Evolutionary conservation across 31 red algal species (phyloP).

Genomic region (Porphyra umbilicalis): DNA sequence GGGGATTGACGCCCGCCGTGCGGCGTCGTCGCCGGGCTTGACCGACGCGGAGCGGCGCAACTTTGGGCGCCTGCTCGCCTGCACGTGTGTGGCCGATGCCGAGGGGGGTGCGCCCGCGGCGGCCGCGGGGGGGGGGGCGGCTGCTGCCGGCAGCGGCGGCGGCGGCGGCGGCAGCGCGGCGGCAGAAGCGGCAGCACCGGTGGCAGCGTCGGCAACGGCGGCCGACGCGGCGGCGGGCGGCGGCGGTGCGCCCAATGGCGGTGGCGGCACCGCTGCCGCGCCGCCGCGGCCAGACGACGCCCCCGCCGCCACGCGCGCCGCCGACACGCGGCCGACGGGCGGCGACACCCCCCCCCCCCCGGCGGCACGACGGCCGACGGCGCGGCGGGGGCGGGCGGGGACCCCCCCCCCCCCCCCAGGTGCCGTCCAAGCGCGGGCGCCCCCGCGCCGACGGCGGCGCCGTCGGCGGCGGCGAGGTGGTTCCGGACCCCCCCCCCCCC

Average conservation of each 20-base stretch:
- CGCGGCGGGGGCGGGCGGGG: not conserved
- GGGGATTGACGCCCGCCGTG: not conserved
- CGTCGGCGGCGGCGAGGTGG: not conserved
- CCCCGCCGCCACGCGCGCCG: not conserved
- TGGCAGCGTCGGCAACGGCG: not conserved
- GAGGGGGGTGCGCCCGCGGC: not conserved
- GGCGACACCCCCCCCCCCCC: not conserved
- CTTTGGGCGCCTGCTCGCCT: slow-evolving; percentile 3
- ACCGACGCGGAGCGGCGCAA: slow-evolving; percentile 10
- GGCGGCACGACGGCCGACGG: not conserved
- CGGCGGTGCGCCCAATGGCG: not conserved
- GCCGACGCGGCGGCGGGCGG: not conserved
- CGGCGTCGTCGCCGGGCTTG: not conserved
- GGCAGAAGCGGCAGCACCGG: not conserved
- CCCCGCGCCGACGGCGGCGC: not conserved
- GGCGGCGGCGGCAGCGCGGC: not conserved
- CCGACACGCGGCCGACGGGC: not conserved
- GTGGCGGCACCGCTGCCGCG: not conserved
- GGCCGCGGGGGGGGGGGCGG: too few relatives aligned
- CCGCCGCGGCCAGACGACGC: not conserved
- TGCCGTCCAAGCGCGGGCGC: not conserved
- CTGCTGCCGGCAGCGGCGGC: not conserved
- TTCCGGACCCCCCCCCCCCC: not conserved
- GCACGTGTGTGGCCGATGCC: not conserved
- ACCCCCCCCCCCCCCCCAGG: not conserved